Base-by-base conservation (phyloP, 176 grass and related monocot genomes). In the Alloteropsis semialata region DNA sequence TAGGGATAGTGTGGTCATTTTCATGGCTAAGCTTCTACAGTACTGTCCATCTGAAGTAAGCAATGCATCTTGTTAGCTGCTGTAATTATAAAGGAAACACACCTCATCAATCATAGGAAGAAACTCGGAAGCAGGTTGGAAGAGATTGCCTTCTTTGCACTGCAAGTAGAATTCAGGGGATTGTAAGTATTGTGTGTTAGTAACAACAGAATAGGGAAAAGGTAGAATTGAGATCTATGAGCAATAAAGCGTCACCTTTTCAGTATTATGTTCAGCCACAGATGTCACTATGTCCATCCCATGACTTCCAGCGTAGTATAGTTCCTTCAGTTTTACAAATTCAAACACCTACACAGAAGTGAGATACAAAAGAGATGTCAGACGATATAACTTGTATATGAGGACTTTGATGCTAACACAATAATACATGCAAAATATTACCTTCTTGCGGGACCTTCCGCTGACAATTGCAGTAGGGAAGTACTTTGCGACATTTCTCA, bases 221-320 rank as follows among this genome's bases (percentile, higher is more conserved):
- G 4, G 13, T 13, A 44, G 1, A 57, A 19, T n/a, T 45, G 28
- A 19, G 68, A 41, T 59, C 19, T 3, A 75, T 48, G 10, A 61
- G 53, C 16, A 51, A 62, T 24, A 77, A 62, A 22, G 80, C 48
- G 41, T 76, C 42, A 82, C 83, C 77, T 81, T 82, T 30, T 91
- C 84, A 78, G 60, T 39, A 65, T 37, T 41, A 43, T 84, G 72
- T 51, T 77, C 63, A 58, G 64, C 44, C 68, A 54, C 76, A 86
- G 91, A 90, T 76, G 89, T 75, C 73, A 90, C 87, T 85, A 99
- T 96, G 85, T 99, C 96, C 93, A 99, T 96, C 27, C 93, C 96
- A 85, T 99, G 96, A 66, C 96, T 99, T n/a, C 96, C 96, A 55
- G 96, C 93, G 67, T 98, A 98, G 56, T 90, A 92, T 37, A 98